Evolutionary conservation across 345 rosid genomes (phyloP).

Genomic region (Sisymbrium irio): DNA sequence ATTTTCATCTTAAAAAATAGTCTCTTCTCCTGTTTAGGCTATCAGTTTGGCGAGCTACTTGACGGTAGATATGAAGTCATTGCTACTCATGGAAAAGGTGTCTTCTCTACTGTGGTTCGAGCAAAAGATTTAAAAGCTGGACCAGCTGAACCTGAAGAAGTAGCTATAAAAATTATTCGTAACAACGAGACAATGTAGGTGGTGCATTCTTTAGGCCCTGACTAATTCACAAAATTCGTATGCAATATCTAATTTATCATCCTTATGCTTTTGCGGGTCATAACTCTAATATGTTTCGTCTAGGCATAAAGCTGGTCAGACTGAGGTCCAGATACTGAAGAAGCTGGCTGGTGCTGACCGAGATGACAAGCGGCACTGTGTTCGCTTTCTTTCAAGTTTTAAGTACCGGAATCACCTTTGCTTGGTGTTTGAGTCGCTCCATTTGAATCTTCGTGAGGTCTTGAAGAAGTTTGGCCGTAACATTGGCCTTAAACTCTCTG

Average conservation of each 20-base stretch:
- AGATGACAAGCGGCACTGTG: conserved; percentile 90
- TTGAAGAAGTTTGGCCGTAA: conserved; percentile 99
- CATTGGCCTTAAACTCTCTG: conserved; percentile 95
- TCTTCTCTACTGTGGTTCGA: conserved; percentile 93
- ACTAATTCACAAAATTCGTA: neutral
- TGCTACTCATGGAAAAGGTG: conserved; percentile 99
- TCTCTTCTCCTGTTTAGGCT: conserved; percentile 47
- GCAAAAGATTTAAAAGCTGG: conserved; percentile 85
- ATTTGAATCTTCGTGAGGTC: conserved; percentile 98
- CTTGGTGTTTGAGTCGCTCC: conserved; percentile 98
- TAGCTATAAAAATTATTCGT: conserved; percentile 93
- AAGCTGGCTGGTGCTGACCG: conserved; percentile 92
- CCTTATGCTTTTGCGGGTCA: conserved; percentile 2
- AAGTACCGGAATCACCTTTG: conserved; percentile 97
- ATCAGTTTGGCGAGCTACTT: conserved; percentile 91
- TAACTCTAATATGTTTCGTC: conserved; percentile 16
- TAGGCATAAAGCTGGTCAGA: conserved; percentile 95
- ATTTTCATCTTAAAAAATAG: neutral
- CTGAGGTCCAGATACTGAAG: conserved; percentile 87
- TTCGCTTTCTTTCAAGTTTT: conserved; percentile 86
- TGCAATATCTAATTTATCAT: conserved; percentile 4
- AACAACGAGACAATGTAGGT: conserved; percentile 92
- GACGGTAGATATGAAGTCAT: conserved; percentile 93
- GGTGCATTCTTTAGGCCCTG: conserved; percentile 14
- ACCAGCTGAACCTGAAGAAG: conserved; percentile 69